Percentiles rank a stretch among this genome's conserved stretches.
Conservation (phyloP, 1,284 basidiomycete genomes). For the Heterobasidion occidentale region DNA sequence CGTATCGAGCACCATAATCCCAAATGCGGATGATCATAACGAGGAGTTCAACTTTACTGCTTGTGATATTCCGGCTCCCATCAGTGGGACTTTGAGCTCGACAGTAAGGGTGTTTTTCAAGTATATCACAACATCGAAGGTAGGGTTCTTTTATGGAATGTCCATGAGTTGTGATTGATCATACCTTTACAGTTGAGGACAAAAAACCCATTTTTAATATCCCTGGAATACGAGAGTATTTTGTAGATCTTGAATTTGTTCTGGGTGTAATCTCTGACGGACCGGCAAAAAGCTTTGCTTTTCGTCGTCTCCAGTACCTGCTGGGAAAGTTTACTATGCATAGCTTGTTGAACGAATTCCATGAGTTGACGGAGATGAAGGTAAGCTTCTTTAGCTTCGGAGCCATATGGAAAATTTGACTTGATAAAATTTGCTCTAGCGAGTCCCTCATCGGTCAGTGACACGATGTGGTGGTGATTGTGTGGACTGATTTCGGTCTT, state of each 20-base stretch:
- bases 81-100: constrained; percentile 62
- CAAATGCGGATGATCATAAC: constrained; percentile 11
- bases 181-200: constrained; percentile 16
- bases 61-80: constrained; percentile 63
- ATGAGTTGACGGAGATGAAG: constrained; percentile 97
- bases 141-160: constrained; percentile 15
- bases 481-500: neutral
- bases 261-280: constrained; percentile 86
- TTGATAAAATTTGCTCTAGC: constrained; percentile 26
- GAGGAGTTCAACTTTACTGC: constrained; percentile 62
- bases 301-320: constrained; percentile 87
- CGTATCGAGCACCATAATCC: constrained; percentile 34
- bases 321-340: constrained; percentile 97
- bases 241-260: constrained; percentile 91
- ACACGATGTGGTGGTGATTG: neutral
- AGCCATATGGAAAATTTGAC: neutral
- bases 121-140: constrained; percentile 51
- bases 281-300: constrained; percentile 95
- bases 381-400: constrained; percentile 26
- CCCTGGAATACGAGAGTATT: constrained; percentile 90
- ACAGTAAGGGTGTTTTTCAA: constrained; percentile 84
- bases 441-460: constrained; percentile 64
- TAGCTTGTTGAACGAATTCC: constrained; percentile 86
- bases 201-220: constrained; percentile 69
- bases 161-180: neutral